Base-by-base conservation (phyloP, 163 green algal species). In the Scenedesmus sp. region DNA sequence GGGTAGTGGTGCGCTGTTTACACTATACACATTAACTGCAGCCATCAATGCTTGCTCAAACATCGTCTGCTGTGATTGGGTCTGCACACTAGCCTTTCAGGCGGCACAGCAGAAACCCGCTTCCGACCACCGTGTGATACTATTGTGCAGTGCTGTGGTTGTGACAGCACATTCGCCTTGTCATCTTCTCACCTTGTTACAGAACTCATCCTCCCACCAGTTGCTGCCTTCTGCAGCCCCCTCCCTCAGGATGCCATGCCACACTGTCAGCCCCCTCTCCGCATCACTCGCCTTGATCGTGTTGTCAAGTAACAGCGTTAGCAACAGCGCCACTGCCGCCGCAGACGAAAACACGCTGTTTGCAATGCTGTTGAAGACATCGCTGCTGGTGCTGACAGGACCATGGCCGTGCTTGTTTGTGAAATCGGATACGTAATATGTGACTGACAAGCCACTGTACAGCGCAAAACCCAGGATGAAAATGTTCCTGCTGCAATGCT, bases 341-440 rank as follows among this genome's bases (percentile, higher is more conserved):
- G 62, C 62, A 70, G 62, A 70, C 10, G 62, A 70, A 18, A 70
- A 70, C 62, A 70, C 59, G 59, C 62, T 52, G 23, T 88, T 52
- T n/a, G 73, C 5, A 15, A 89, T 46, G 56, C n/a, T 91, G 88
- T 97, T 95, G 88, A 97, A 91, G n/a, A 87, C 64, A 16, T 52
- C 8, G 81, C 60, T 92, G 88, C 84, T 70, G 15, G 95, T 97
- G 82, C 96, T 82, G 64, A 97, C 89, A n/a, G 95, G 95, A 1
- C 93, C 92, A 56, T 93, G 91, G 26, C 91, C 91, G 82, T 93
- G 87, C 0, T 85, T 66, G 0, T 85, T 46, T 1, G 87, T 89
- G 90, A 94, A 96, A 5, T 67, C n/a, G 4, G 90, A 88, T 77
- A 97, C 97, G 92, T 95, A 97, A 55, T 94, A 87, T 3, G 95